Evolutionary conservation across 352 stramenopile genomes (phyloP).

Genomic region (Globisporangium nagaii): DNA sequence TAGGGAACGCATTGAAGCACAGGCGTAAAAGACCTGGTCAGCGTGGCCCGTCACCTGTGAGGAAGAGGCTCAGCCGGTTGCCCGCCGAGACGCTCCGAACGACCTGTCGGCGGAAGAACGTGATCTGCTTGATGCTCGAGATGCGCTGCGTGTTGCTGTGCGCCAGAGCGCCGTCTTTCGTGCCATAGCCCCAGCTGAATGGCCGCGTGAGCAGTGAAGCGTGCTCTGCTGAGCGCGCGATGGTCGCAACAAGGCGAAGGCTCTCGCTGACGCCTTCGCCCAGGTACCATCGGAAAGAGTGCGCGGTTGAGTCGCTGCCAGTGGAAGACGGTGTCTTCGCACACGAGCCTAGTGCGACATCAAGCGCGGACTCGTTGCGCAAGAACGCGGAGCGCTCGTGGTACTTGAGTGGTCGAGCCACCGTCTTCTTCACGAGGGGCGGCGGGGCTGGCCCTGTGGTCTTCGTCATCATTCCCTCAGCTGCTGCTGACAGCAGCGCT

Average conservation of each 20-base stretch:
- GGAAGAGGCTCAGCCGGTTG: constrained; percentile 56
- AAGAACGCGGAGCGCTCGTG: constrained; percentile 41
- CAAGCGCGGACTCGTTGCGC: constrained; percentile 23
- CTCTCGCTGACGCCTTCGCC: constrained; percentile 23
- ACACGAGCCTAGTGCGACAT: neutral
- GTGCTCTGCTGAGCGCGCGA: constrained; percentile 21
- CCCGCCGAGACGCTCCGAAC: constrained; percentile 40
- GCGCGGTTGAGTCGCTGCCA: neutral
- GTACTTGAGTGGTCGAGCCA: constrained; percentile 30
- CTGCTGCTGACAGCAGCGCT: neutral
- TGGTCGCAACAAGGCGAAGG: constrained; percentile 36
- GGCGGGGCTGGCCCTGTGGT: neutral
- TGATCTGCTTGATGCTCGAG: constrained; percentile 24
- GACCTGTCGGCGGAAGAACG: constrained; percentile 29
- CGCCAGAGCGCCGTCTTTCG: constrained; percentile 36
- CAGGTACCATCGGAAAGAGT: constrained; percentile 11
- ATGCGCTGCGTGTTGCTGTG: constrained; percentile 24
- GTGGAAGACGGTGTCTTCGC: neutral
- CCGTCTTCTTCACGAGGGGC: constrained; percentile 20
- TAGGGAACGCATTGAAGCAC: too few relatives aligned
- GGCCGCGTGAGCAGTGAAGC: constrained; percentile 22
- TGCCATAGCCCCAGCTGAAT: constrained; percentile 55
- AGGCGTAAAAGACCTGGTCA: too few relatives aligned
- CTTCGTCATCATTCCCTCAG: too few relatives aligned
- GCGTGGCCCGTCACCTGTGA: constrained; percentile 38